Base-by-base conservation (phyloP, 2,329 filamentous ascomycete species). In the Trichoderma gracile region DNA sequence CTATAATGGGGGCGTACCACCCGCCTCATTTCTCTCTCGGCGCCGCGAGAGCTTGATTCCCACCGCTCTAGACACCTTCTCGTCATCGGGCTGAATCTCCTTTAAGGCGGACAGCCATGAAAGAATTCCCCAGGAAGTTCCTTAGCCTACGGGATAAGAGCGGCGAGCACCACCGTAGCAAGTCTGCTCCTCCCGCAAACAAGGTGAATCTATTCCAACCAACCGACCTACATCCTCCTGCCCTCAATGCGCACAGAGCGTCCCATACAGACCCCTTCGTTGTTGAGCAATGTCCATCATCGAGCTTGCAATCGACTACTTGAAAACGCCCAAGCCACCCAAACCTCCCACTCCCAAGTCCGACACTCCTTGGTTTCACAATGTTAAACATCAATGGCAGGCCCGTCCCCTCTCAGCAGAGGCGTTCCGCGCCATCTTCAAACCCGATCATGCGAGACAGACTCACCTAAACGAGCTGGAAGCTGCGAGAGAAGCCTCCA, bases 121-220 rank as follows among this genome's bases (percentile, higher is more conserved):
- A 84, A 76, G 77, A 80, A 68, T 77, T 84, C 66, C 82, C 82
- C 55, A 87, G 85, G 73, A 87, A 89, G 71, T 88, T 92, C 74
- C 85, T 91, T 66, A 90, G 86, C 75, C 81, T 89, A 69, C 85
- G 89, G 69, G 89, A 91, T 71, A 92, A 85, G 77, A 82, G 81
- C 74, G 80, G 78, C 66, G 69, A 74, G 43, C 82, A 86, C 69
- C 79, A 79, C 65, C 82, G 84, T 66, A 81, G 80, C 71, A 86
- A 83, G 70, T 86, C 84, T 53, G 79, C 80, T 21, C 83, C 86
- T 63, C 80, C 82, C 25, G 75, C 78, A 25, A 80, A 63, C 50
- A 72, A 69, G 68, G 75, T 70, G 61, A 61, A 45, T 3, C 23
- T 19, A 9, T 15, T 43, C 14, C 33, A 23, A 45, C 5, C 23